Evolutionary conservation across 257 asterid genomes (phyloP), one percentile per base, ranked within the genome.

Genomic region (Solanum okadae): DNA sequence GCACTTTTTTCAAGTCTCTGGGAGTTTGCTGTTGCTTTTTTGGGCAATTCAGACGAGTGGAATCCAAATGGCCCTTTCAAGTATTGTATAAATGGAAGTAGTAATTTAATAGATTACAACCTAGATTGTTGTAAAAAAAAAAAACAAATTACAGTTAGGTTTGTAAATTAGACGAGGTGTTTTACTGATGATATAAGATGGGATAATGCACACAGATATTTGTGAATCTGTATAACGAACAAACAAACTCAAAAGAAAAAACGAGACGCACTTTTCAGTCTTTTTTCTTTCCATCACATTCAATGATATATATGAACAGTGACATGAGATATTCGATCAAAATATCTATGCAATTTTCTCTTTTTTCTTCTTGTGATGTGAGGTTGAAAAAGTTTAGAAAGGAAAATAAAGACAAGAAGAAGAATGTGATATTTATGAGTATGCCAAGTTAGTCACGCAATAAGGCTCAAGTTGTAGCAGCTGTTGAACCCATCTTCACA

Each of bases 361-460:
- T 44, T 78, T 78, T 4, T 44, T 42, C 67, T 44, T 8, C 25
- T 44, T 44, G 8, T 40, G 35, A 10, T 27, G 40, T 25, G 85
- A 79, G 67, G 67, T 42, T 8, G 59, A n/a, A 40, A 76, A 38
- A 5, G 56, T 11, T 13, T 13, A 13, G 7, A 6, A 81, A 18
- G 29, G 68, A 46, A 46, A 27, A 44, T 81, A 44, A 79, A 44
- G 42, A 42, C 85, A 40, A 77, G 33, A 76, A 40, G 35, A 29
- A 20, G 25, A 31, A 93, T 91, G 90, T 91, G 98, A 93, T 85
- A 93, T 87, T 10, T 93, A 84, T 61, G 94, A 92, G 91, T 35
- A 87, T 35, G 93, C 93, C 82, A 93, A 93, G 90, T 79, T 86
- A 92, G 91, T 83, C 85, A 77, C 90, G 92, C 18, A 90, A 88